Evolutionary conservation across 192 early-diverging fungal species (phyloP), one percentile per base, ranked within the genome.

Genomic region (Backusella circina): DNA sequence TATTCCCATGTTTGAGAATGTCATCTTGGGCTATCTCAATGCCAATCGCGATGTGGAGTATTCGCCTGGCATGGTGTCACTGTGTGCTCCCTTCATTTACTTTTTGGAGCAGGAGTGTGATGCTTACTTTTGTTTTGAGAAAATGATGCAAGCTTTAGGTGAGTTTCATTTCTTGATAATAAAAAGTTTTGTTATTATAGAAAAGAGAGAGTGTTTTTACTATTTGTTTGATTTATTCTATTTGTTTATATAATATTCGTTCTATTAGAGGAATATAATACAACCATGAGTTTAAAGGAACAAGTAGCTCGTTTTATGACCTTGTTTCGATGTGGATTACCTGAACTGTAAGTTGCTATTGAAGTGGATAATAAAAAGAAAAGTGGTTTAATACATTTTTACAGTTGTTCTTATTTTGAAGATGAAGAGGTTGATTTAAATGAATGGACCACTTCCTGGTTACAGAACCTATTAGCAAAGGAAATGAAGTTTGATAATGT

Each of bases 351-450:
- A 73, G 82, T 32, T 12, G 21, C 23, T 47, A 13, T 36, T 37
- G 39, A 0, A 18, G 82, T 32, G 23, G 21, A 35, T 47, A 13
- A 51, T 37, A 47, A 0, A 18, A 36, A 4, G 3, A 37, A 36
- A 84, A 41, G 15, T 41, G 0, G 39, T 16, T 38, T 38, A 38
- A 38, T 38, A 38, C 35, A 72, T 28, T 32, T 18, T 37, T 61
- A 7, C 66, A 84, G 83, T 26, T 90, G 88, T 80, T 93, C 88
- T 76, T 95, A 95, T 81, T 97, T 97, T 87, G 93, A 96, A 75
- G 96, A 97, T 41, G 96, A 97, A 54, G 95, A 97, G 76, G 92
- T 96, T 38, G 91, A 95, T 70, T 84, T 94, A 31, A 91, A 93
- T 78, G 95, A 95, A 72, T 95, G 93, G 92, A 89, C 91, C 8